Evolutionary conservation across 1,284 basidiomycete genomes (phyloP), one percentile per base, ranked within the genome.

Genomic region (Ustilago hordei): DNA sequence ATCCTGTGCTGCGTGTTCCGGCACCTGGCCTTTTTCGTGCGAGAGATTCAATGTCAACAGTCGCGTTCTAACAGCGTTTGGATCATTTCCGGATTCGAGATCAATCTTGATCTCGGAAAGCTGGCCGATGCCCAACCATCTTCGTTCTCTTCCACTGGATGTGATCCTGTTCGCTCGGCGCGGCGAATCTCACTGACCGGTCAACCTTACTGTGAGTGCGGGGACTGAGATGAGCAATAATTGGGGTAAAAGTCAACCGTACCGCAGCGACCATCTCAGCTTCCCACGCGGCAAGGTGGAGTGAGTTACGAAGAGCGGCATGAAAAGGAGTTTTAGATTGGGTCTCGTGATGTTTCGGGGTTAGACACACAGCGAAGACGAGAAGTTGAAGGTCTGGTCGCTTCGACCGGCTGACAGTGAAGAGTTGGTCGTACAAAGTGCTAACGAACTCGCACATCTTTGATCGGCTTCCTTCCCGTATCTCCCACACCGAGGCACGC

Each of bases 1-100:
- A 69, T 69, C 61, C 67, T 64, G 67, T 69, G 67, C 45, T 38
- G 11, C 4, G 4, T 38, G 32, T n/a, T 43, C 7, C 19, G 35
- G n/a, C 3, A 55, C 1, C 11, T 3, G 23, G 23, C 23, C 4
- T 11, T n/a, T 48, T 11, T 55, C 64, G 64, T 65, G 59, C 57
- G 52, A 50, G 31, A 36, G 11, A 1, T 12, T 12, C 6, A 2
- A 8, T 23, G 47, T 45, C n/a, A 19, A 7, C 7, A 7, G 19
- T 17, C 17, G 19, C 7, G 43, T 8, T 19, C n/a, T 45, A 45
- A 45, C 43, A 45, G 6, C 23, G 6, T 15, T 41, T 7, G 31
- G 28, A 28, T 7, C 48, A 15, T 13, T 9, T 15, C 17, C 31
- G 1, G n/a, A 52, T 55, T n/a, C 19, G 1, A 52, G 3, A 11